Conservation (phyloP, 495 filamentous ascomycete species). For the Hypoxylon fuscum region DNA sequence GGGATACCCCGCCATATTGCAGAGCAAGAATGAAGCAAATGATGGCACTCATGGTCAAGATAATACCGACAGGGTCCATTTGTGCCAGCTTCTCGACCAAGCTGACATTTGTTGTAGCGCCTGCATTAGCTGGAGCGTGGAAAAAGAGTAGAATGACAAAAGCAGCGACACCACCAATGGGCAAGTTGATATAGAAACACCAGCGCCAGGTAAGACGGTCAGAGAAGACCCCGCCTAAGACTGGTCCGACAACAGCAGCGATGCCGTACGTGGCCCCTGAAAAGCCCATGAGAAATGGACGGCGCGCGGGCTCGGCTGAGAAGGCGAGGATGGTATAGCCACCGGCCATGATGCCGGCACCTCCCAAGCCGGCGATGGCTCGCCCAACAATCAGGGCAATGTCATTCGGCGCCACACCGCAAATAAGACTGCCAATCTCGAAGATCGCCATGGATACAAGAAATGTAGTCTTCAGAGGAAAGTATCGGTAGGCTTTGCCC, state of each 20-base stretch:
- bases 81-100: slow-evolving; percentile 43
- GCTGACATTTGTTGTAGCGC: background rate
- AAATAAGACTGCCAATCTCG: slow-evolving; percentile 44
- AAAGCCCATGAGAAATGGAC: slow-evolving; percentile 57
- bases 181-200: slow-evolving; percentile 64
- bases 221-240: slow-evolving; percentile 64
- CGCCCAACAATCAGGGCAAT: slow-evolving; percentile 63
- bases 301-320: slow-evolving; percentile 51
- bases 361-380: slow-evolving; percentile 62
- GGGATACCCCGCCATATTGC: slow-evolving; percentile 57
- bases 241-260: slow-evolving; percentile 49
- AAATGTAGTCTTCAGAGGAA: too few species aligned
- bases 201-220: slow-evolving; percentile 58
- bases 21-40: slow-evolving; percentile 57
- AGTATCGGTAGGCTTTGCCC: too few species aligned
- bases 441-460: too few species aligned
- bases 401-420: slow-evolving; percentile 64
- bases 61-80: slow-evolving; percentile 25
- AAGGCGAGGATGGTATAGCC: slow-evolving; percentile 54
- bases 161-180: slow-evolving; percentile 48
- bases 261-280: slow-evolving; percentile 55
- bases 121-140: slow-evolving; percentile 47
- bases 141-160: slow-evolving; percentile 65
- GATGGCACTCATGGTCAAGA: slow-evolving; percentile 50
- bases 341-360: slow-evolving; percentile 53